Conservation (phyloP, 768 basidiomycete species). For the Asterophora lycoperdoides region DNA sequence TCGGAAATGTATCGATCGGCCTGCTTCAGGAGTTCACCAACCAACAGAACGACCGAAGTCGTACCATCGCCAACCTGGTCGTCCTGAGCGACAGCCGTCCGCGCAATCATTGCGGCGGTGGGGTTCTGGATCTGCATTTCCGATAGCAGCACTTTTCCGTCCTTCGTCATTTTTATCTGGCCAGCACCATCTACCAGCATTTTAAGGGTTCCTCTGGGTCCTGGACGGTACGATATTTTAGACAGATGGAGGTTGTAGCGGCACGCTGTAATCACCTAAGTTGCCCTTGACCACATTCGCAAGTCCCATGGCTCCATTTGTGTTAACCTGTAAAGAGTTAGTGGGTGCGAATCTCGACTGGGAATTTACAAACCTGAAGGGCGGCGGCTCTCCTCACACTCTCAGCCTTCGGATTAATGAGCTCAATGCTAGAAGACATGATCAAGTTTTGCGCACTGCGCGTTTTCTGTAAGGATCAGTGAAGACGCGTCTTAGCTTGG, state of each 20-base stretch:
- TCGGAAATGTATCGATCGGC: conserved; percentile 97
- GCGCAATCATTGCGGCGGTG: conserved; percentile 98
- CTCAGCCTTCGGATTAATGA: conserved; percentile 96
- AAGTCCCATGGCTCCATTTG: conserved; percentile 93
- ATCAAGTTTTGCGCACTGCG: conserved; percentile 22
- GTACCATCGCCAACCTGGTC: conserved; percentile 99
- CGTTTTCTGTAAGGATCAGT: conserved; percentile 17
- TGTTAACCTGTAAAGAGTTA: conserved; percentile 63
- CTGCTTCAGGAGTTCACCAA: conserved; percentile 94
- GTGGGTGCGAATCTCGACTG: conserved; percentile 1
- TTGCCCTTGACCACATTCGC: conserved; percentile 97
- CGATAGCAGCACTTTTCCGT: conserved; percentile 95
- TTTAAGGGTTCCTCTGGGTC: conserved; percentile 95
- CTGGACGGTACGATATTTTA: conserved; percentile 34
- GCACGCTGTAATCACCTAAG: conserved; percentile 57
- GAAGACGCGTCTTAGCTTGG: conserved; percentile 22
- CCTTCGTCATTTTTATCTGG: conserved; percentile 99
- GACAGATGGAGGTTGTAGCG: neutral
- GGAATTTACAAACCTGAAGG: conserved; percentile 61
- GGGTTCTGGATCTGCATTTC: conserved; percentile 99
- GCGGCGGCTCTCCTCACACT: conserved; percentile 87
- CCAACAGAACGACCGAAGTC: conserved; percentile 92
- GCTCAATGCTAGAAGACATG: conserved; percentile 82
- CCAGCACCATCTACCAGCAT: conserved; percentile 99
- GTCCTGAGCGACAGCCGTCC: conserved; percentile 97